These are phyloP conservation scores for Sporothrix pallida DNA, from an alignment of 2,329 filamentous ascomycete genomes.

Conservation along the genomic window DNA sequence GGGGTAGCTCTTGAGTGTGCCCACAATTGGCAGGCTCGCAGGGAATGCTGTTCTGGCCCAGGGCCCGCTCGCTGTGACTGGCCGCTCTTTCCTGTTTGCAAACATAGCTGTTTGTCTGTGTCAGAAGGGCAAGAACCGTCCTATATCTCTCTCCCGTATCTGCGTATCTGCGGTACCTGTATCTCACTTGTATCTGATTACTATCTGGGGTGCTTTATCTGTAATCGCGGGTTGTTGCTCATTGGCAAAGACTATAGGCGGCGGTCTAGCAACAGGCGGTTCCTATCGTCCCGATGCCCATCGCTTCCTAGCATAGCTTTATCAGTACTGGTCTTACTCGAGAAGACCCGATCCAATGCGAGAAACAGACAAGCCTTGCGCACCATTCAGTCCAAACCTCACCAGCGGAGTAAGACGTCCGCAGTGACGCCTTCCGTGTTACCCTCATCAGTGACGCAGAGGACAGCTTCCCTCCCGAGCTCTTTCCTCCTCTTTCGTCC, in stretches of 20 bases:
- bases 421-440: constrained; percentile 8
- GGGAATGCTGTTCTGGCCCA: constrained; percentile 22
- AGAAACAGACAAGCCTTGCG: neutral
- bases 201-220: constrained; percentile 21
- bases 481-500: neutral
- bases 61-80: constrained; percentile 9
- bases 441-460: neutral
- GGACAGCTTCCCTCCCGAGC: neutral
- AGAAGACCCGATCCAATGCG: neutral
- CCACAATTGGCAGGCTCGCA: constrained; percentile 22
- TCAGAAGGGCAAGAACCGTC: neutral
- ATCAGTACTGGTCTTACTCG: neutral
- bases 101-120: constrained; percentile 20
- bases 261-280: neutral
- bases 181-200: constrained; percentile 11
- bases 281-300: constrained; percentile 14
- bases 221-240: neutral
- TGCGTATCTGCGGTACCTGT: neutral
- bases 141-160: constrained; percentile 1
- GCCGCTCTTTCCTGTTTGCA: constrained; percentile 19
- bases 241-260: constrained; percentile 1
- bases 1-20: constrained; percentile 29
- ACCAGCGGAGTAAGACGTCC: constrained; percentile 1
- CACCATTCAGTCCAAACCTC: neutral
- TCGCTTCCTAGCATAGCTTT: constrained; percentile 10